Evolutionary conservation across 176 grass and related monocot species (phyloP).

Genomic region (Cenchrus purpureus): DNA sequence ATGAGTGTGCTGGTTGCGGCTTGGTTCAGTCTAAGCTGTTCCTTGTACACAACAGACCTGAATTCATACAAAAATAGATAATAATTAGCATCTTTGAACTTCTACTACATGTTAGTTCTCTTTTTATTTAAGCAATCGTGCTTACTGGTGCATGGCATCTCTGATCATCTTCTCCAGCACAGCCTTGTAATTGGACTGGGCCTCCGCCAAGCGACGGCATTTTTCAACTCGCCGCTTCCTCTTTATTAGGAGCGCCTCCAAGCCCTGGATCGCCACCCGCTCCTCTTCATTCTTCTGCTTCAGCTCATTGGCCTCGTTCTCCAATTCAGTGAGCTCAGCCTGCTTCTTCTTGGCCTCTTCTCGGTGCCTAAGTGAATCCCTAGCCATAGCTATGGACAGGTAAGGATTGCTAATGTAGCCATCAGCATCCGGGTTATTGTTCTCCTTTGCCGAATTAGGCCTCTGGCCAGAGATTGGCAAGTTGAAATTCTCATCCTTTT

Average conservation of each 20-base stretch:
- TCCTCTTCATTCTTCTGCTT: conserved; percentile 74
- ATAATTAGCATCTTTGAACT: conserved; percentile 10
- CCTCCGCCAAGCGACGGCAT: conserved; percentile 72
- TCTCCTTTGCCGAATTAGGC: conserved; percentile 65
- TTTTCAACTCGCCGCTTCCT: conserved; percentile 72
- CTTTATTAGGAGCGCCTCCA: conserved; percentile 80
- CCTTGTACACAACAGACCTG: conserved; percentile 95
- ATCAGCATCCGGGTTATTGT: conserved; percentile 59
- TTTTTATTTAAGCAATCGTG: neutral
- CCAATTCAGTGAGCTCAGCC: conserved; percentile 66
- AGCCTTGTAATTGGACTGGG: conserved; percentile 86
- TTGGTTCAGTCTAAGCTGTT: conserved; percentile 91
- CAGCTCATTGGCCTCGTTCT: conserved; percentile 64
- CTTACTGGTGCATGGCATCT: conserved; percentile 99
- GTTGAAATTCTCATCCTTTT: conserved; percentile 54
- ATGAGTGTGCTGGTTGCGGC: conserved; percentile 76
- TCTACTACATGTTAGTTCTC: neutral
- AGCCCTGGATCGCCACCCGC: conserved; percentile 63
- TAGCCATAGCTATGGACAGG: conserved; percentile 81
- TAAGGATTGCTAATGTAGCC: conserved; percentile 68
- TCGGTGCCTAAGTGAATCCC: conserved; percentile 83
- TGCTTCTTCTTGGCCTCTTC: conserved; percentile 87
- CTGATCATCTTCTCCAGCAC: conserved; percentile 99
- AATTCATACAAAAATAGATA: conserved; percentile 27
- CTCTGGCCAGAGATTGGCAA: conserved; percentile 25